Percentiles rank a stretch among this genome's conserved stretches.
phyloP scores from a whole-genome alignment of 345 rosid species.

The Dipteronia dyeriana region DNA sequence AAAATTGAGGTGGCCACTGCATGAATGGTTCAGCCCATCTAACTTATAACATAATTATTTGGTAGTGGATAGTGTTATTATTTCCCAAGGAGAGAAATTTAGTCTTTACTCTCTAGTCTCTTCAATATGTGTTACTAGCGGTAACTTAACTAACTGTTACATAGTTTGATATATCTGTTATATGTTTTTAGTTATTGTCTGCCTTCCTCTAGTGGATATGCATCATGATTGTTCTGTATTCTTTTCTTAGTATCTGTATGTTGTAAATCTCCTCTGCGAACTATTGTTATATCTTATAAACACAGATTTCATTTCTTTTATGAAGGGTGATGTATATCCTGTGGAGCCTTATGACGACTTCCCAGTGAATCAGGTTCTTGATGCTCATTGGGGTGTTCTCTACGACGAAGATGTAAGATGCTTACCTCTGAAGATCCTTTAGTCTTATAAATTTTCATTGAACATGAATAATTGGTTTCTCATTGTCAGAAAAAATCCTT shows the following conservation, averaged over 20 bases:
- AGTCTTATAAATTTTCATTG: not conserved
- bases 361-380: slow-evolving; percentile 63
- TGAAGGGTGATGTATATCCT: slow-evolving; percentile 96
- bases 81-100: not conserved
- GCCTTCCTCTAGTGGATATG: not conserved
- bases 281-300: slow-evolving; percentile 5
- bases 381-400: slow-evolving; percentile 97
- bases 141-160: not conserved
- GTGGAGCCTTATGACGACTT: slow-evolving; percentile 63
- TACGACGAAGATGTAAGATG: slow-evolving; percentile 82
- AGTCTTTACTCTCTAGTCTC: not conserved
- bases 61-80: not conserved
- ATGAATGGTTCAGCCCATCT: not conserved
- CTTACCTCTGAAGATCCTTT: not conserved
- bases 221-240: not conserved
- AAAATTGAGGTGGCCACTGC: not conserved
- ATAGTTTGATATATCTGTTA: not conserved
- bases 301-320: slow-evolving; percentile 5
- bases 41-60: not conserved
- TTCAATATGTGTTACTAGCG: not conserved
- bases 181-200: not conserved
- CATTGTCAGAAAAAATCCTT: not conserved
- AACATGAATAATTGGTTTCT: not conserved
- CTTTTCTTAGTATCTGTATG: slow-evolving; percentile 12
- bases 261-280: not conserved